Conservation (phyloP, 2,329 filamentous ascomycete species). For the Gyromitra esculenta region DNA sequence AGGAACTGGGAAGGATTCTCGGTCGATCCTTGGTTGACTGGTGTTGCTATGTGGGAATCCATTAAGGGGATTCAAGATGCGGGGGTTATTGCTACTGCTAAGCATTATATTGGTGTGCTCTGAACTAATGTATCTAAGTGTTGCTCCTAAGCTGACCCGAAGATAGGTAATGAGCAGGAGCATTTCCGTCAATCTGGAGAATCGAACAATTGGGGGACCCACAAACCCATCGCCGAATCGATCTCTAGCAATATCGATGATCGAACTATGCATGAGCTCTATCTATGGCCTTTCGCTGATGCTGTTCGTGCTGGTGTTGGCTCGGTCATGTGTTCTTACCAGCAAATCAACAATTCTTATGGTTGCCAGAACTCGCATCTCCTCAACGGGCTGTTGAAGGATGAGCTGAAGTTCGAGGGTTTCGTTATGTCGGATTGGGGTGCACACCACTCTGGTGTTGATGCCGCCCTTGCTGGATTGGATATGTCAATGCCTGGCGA, state of each 20-base stretch:
- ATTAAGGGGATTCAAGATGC: slow-evolving; percentile 82
- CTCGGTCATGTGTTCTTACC: slow-evolving; percentile 69
- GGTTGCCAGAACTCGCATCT: slow-evolving; percentile 80
- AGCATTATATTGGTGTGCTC: slow-evolving; percentile 69
- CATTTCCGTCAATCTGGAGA: slow-evolving; percentile 72
- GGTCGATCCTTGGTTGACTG: slow-evolving; percentile 79
- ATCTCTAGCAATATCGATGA: slow-evolving; percentile 71
- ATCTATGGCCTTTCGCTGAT: slow-evolving; percentile 65
- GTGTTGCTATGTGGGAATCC: slow-evolving; percentile 75
- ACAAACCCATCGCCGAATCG: slow-evolving; percentile 71
- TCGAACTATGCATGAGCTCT: slow-evolving; percentile 70
- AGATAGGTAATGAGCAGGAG: slow-evolving; percentile 71
- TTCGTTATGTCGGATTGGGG: slow-evolving; percentile 90
- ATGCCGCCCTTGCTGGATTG: slow-evolving; percentile 76
- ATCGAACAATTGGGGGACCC: slow-evolving; percentile 69
- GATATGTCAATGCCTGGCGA: slow-evolving; percentile 94
- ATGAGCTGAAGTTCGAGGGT: slow-evolving; percentile 86
- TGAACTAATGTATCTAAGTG: not conserved
- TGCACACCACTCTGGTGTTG: slow-evolving; percentile 82
- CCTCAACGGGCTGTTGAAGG: slow-evolving; percentile 75
- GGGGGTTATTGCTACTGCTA: slow-evolving; percentile 71
- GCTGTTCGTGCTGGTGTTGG: slow-evolving; percentile 65
- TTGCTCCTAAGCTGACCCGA: slow-evolving; percentile 3
- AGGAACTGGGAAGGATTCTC: slow-evolving; percentile 77
- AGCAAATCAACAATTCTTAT: slow-evolving; percentile 83